These are phyloP conservation scores for Orbilia javanica DNA, from an alignment of 2,329 filamentous ascomycete species.

Conservation along the genomic window DNA sequence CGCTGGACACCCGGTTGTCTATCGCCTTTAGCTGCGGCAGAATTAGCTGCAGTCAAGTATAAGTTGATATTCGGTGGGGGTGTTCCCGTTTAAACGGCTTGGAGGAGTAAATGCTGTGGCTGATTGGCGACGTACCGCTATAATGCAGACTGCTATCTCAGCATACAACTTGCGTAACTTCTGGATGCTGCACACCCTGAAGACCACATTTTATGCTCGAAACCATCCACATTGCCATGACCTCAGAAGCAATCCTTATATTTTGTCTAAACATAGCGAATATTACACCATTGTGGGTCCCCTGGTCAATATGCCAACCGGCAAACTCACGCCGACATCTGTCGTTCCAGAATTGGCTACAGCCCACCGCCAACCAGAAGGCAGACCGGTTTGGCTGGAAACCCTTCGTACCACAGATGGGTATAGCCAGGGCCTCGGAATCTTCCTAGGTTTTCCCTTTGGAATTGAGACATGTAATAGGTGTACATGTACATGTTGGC, in stretches of 20 bases:
- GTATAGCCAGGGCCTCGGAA: not conserved
- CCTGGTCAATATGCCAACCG: not conserved
- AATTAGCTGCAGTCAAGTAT: not conserved
- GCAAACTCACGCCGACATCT: conserved; percentile 21
- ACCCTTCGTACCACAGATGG: not conserved
- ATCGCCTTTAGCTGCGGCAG: not conserved
- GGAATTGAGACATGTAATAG: no score
- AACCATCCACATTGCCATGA: no score
- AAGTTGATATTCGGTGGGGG: not conserved
- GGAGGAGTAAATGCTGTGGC: no score
- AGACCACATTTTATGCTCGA: no score
- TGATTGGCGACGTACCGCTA: not conserved
- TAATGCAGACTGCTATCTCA: no score
- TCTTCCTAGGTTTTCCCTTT: not conserved
- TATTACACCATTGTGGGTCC: conserved; percentile 16
- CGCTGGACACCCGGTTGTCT: not conserved
- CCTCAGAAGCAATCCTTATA: not conserved
- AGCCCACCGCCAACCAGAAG: not conserved
- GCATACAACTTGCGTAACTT: not conserved
- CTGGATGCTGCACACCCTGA: no score
- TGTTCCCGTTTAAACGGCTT: not conserved
- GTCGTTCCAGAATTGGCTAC: conserved; percentile 7
- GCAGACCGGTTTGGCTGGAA: not conserved
- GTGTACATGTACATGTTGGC: no score
- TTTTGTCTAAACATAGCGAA: not conserved